Base-by-base conservation (phyloP, 2,329 filamentous ascomycete genomes). In the Aspergillus sp. region DNA sequence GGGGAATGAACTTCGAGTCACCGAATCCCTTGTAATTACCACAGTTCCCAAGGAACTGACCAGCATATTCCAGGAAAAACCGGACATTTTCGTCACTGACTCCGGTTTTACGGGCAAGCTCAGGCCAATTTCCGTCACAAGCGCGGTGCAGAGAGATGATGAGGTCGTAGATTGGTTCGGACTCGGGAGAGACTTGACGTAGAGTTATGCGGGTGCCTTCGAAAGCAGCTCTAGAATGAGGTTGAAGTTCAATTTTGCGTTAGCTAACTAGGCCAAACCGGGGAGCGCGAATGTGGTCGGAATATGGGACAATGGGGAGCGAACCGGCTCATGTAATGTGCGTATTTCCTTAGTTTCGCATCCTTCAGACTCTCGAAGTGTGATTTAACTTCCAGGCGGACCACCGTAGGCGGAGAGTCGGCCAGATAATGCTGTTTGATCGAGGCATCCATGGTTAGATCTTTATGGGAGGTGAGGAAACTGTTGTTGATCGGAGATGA, bases 1-100 rank as follows among this genome's bases (percentile, higher is more conserved):
- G 83, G 2, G 91, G 91, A 58, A 95, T 84, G 71, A 95, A 93
- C 73, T 95, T 95, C 68, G 88, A 85, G 75, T 95, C 90, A 49
- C 91, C 91, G 69, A 93, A 94, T 67, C 89, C 90, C 79, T 94
- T 94, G 79, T 94, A 95, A 76, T 95, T 95, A 63, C 91, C 90
- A 62, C 83, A 83, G 72, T 94, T 95, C 49, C 90, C 90, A 2
- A 95, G 80, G 74, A 95, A 92, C 75, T 91, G 89, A 31, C 85
- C 86, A 7, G 89, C 83, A 74, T 94, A 95, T 73, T 92, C 86
- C 42, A 94, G 80, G 78, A 93, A 93, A 61, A 83, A 80, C 16
- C 83, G 82, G 50, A 92, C 72, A 56, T 91, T 84, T 56, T 87
- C 81, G 54, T 87, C 81, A 50, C 84, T 84, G 52, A 92, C 81